Conservation (phyloP, 495 filamentous ascomycete species). For the Friedmanniomyces endolithicus region DNA sequence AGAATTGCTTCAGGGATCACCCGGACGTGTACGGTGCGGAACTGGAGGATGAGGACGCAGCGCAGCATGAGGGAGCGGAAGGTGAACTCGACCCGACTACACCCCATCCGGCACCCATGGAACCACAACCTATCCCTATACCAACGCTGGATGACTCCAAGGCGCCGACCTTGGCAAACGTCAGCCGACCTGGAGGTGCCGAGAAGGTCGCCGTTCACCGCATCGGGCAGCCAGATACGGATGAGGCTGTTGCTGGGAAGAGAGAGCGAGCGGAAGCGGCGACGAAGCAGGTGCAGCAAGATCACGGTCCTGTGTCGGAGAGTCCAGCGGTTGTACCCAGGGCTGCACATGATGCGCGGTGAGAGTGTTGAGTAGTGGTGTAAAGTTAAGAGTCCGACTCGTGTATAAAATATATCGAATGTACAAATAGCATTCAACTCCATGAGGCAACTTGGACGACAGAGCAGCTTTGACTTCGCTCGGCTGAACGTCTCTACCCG, state of each 20-base stretch:
- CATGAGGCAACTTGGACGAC: too few species aligned
- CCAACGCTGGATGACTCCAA: not conserved
- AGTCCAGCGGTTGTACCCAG: conserved; percentile 5
- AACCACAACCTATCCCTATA: not conserved
- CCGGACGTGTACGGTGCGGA: conserved; percentile 90
- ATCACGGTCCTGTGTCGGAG: conserved; percentile 2
- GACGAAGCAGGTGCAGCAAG: not conserved
- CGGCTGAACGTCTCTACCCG: too few species aligned
- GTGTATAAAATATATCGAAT: conserved; percentile 1
- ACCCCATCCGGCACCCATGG: not conserved
- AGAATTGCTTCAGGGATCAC: conserved; percentile 85
- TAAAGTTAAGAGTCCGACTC: not conserved
- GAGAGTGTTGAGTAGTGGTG: not conserved
- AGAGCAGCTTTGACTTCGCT: not conserved
- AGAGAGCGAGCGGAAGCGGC: conserved; percentile 1
- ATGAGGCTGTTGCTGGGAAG: not conserved
- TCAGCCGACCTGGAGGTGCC: not conserved
- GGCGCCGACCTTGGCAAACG: not conserved
- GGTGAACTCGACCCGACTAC: not conserved
- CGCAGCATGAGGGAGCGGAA: not conserved
- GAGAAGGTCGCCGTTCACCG: not conserved
- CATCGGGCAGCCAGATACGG: not conserved
- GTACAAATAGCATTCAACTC: conserved; percentile 1
- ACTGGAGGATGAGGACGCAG: conserved; percentile 64
- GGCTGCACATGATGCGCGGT: conserved; percentile 3